phyloP scores from a whole-genome alignment of 768 basidiomycete species.

The Tricholoma terreum region DNA sequence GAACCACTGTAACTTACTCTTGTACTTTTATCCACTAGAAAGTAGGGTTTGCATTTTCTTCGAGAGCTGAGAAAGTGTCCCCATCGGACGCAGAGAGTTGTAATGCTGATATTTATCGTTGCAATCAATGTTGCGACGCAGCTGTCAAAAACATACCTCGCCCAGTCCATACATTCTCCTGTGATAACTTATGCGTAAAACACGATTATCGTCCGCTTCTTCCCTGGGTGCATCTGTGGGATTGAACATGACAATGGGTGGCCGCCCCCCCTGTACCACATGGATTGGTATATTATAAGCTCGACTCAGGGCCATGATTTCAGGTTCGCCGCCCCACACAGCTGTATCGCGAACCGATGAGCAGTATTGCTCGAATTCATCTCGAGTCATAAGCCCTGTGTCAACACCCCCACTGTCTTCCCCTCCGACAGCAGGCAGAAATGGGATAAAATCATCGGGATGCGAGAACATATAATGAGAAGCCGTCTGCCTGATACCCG shows the following conservation, averaged over 20 bases:
- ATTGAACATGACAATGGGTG: constrained; percentile 80
- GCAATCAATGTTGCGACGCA: not conserved
- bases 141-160: constrained; percentile 58
- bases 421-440: constrained; percentile 71
- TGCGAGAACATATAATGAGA: constrained; percentile 80
- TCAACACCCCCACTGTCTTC: constrained; percentile 67
- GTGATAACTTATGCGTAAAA: constrained; percentile 86
- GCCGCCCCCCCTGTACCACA: constrained; percentile 81
- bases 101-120: constrained; percentile 60
- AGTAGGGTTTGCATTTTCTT: constrained; percentile 25
- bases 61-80: constrained; percentile 22
- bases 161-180: constrained; percentile 92
- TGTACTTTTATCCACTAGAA: constrained; percentile 15
- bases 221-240: constrained; percentile 39
- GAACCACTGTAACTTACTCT: not conserved
- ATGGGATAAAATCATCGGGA: constrained; percentile 89
- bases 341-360: constrained; percentile 72
- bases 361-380: constrained; percentile 74
- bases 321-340: constrained; percentile 98
- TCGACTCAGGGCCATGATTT: constrained; percentile 85
- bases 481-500: constrained; percentile 61
- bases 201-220: constrained; percentile 31
- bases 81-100: constrained; percentile 73
- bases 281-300: constrained; percentile 84
- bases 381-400: constrained; percentile 67